phyloP scores from a whole-genome alignment of 176 grass and related monocot genomes.

The Musa itinerans region DNA sequence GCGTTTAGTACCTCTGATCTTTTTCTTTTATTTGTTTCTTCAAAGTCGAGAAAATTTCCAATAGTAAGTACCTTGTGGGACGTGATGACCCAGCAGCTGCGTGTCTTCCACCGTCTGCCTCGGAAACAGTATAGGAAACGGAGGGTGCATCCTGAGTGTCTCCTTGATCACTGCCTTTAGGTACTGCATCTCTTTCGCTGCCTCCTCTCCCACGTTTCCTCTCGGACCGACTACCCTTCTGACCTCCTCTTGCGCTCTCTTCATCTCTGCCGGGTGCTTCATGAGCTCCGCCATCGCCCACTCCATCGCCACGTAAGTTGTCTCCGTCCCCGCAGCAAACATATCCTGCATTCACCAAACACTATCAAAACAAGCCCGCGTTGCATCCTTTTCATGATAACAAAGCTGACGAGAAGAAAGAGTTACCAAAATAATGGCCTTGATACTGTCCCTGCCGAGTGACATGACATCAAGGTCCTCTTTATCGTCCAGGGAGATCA shows the following conservation, averaged over 20 bases:
- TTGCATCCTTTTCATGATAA: background rate
- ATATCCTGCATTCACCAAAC: slow-evolving; percentile 1
- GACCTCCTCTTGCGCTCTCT: background rate
- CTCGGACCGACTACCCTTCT: background rate
- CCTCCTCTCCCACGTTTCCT: background rate
- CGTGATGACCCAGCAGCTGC: background rate
- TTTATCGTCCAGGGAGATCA: background rate
- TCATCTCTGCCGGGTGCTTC: background rate
- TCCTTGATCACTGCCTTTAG: slow-evolving; percentile 7
- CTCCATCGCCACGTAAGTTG: background rate
- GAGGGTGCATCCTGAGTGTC: background rate
- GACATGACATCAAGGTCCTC: background rate
- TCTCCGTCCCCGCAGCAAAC: background rate
- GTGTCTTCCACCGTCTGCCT: background rate
- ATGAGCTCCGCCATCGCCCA: slow-evolving; percentile 13
- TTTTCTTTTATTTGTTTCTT: too few species aligned
- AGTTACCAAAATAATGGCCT: background rate
- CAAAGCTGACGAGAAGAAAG: background rate
- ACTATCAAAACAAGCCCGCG: too few species aligned
- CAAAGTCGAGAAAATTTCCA: too few species aligned
- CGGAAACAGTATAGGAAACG: background rate
- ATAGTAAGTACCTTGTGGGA: too few species aligned
- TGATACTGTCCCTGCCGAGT: background rate
- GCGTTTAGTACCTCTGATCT: too few species aligned
- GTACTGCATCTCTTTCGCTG: background rate